Percentiles rank a stretch among this genome's conserved stretches.
Conservation (phyloP, 2,329 filamentous ascomycete species). For the Beauveria caledonica region DNA sequence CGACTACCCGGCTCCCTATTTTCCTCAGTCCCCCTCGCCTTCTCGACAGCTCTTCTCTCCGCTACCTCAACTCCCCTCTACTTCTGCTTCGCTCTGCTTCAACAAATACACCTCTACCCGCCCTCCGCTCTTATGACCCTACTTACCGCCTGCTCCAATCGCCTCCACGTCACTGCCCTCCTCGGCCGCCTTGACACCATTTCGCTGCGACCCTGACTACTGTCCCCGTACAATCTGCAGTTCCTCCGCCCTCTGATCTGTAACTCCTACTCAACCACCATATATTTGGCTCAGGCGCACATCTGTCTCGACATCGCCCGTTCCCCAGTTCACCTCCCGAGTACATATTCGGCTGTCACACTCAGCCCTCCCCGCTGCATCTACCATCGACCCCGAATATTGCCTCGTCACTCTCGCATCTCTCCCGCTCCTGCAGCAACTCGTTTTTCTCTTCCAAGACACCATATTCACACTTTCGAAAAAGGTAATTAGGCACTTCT, state of each 20-base stretch:
- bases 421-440: not conserved
- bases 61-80: not conserved
- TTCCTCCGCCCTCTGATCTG: constrained; percentile 3
- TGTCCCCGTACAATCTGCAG: not conserved
- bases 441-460: not conserved
- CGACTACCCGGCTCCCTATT: not conserved
- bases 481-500: constrained; percentile 2
- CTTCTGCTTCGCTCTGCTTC: not conserved
- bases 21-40: not conserved
- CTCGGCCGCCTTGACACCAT: not conserved
- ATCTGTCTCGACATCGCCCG: not conserved
- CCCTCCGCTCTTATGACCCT: not conserved
- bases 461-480: not conserved
- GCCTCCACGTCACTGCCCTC: not conserved
- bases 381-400: not conserved
- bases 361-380: not conserved
- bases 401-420: not conserved
- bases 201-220: not conserved
- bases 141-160: not conserved
- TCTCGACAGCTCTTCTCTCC: not conserved
- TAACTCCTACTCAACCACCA: not conserved
- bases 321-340: not conserved
- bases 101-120: not conserved
- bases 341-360: not conserved
- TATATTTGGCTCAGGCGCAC: not conserved